phyloP scores from a whole-genome alignment of 805 yeast genomes.

The Ogataea populi-albae region DNA sequence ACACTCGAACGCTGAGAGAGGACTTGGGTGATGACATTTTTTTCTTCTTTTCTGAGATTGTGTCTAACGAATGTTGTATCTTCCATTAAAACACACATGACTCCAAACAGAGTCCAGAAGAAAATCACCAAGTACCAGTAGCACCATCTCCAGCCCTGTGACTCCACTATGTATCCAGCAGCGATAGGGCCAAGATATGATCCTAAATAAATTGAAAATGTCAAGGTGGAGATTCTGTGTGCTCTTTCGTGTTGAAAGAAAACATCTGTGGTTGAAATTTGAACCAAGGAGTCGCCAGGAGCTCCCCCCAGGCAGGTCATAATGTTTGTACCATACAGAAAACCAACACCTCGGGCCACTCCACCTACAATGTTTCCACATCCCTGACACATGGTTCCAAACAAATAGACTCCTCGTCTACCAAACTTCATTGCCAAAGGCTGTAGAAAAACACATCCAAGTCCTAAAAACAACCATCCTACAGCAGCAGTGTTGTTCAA shows the following conservation, averaged over 20 bases:
- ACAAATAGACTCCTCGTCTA: slow-evolving; percentile 26
- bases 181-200: slow-evolving; percentile 42
- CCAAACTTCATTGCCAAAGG: slow-evolving; percentile 38
- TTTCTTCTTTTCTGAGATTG: slow-evolving; percentile 25
- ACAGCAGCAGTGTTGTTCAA: slow-evolving; percentile 32
- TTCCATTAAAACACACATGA: slow-evolving; percentile 39
- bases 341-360: slow-evolving; percentile 28
- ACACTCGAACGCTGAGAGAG: slow-evolving; percentile 16
- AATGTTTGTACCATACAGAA: slow-evolving; percentile 23
- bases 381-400: slow-evolving; percentile 26
- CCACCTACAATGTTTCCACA: slow-evolving; percentile 35
- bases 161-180: slow-evolving; percentile 40
- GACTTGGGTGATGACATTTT: slow-evolving; percentile 33
- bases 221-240: slow-evolving; percentile 35
- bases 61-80: slow-evolving; percentile 41
- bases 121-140: slow-evolving; percentile 34
- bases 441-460: slow-evolving; percentile 50
- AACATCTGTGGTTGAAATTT: slow-evolving; percentile 34
- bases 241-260: slow-evolving; percentile 42
- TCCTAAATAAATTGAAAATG: slow-evolving; percentile 43
- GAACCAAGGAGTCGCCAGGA: slow-evolving; percentile 44
- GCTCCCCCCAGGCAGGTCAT: slow-evolving; percentile 27
- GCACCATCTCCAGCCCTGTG: slow-evolving; percentile 43
- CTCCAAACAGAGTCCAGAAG: slow-evolving; percentile 32
- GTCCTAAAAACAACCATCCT: slow-evolving; percentile 32